Evolutionary conservation across 306 rosid genomes (phyloP).

Genomic region (Vigna mungo): DNA sequence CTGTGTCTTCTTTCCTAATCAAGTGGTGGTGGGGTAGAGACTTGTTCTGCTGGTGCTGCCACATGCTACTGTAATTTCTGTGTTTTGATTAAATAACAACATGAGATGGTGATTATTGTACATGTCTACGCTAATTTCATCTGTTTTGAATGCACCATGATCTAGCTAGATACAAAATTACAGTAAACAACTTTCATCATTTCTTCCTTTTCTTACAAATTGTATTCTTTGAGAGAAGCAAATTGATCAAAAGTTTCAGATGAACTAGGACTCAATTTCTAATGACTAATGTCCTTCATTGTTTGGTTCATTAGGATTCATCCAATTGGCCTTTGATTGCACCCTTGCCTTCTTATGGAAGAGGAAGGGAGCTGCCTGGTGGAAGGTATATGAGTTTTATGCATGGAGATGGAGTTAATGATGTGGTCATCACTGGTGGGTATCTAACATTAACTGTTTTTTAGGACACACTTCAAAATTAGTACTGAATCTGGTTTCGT

Average conservation of each 20-base stretch:
- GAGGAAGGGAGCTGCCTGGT: conserved; percentile 94
- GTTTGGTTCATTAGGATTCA: conserved; percentile 61
- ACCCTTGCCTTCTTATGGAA: conserved; percentile 94
- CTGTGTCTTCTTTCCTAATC: conserved; percentile 19
- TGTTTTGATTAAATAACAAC: neutral
- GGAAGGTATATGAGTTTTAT: conserved; percentile 85
- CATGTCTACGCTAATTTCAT: neutral
- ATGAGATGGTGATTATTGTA: neutral
- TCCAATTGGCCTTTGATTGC: conserved; percentile 81
- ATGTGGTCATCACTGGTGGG: conserved; percentile 85
- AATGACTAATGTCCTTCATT: conserved; percentile 14
- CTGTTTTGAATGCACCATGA: neutral
- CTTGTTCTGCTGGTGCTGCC: neutral
- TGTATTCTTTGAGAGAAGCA: neutral
- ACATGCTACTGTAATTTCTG: neutral
- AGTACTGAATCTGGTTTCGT: too few relatives aligned
- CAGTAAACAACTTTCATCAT: neutral
- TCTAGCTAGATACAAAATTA: too few relatives aligned
- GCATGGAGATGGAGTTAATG: conserved; percentile 75
- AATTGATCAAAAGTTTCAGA: neutral
- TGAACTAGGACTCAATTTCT: neutral
- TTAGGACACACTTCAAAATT: neutral
- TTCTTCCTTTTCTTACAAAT: neutral
- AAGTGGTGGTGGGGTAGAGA: neutral
- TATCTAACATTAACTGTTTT: neutral